A percentile compares a stretch with the other conserved stretches of the same genome.
Evolutionary conservation across 139 green algal species (phyloP).

Genomic region (Tetraselmis chui): DNA sequence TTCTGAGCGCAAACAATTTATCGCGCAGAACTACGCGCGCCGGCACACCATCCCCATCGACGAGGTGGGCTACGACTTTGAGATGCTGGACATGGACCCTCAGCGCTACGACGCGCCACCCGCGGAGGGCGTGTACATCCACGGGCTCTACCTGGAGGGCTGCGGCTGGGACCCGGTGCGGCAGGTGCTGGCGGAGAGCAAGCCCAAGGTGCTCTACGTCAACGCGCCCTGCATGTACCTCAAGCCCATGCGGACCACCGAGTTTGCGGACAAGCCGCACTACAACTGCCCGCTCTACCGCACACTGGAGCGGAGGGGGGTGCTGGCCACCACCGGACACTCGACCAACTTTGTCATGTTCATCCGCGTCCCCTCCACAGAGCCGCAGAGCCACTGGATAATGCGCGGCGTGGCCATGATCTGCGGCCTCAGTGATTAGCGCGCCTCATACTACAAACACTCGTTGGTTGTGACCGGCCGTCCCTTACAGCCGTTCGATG

Average conservation of each 20-base stretch:
- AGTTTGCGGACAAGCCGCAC: slow-evolving; percentile 39
- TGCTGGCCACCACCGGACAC: slow-evolving; percentile 72
- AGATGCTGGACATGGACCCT: slow-evolving; percentile 44
- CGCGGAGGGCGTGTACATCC: slow-evolving; percentile 61
- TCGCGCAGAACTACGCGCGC: slow-evolving; percentile 78
- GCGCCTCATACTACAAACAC: too few relatives aligned
- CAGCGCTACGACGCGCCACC: slow-evolving; percentile 28
- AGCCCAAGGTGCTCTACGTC: slow-evolving; percentile 67
- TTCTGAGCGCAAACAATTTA: too few relatives aligned
- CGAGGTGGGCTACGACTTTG: slow-evolving; percentile 78
- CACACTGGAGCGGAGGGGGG: slow-evolving; percentile 58
- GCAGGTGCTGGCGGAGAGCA: slow-evolving; percentile 51
- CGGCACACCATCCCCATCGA: slow-evolving; percentile 55
- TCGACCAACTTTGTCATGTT: slow-evolving; percentile 81
- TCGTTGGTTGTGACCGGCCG: too few relatives aligned
- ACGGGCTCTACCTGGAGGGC: slow-evolving; percentile 73
- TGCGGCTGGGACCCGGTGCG: slow-evolving; percentile 44
- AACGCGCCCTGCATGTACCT: slow-evolving; percentile 63
- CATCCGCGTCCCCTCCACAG: slow-evolving; percentile 49
- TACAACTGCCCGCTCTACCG: slow-evolving; percentile 78
- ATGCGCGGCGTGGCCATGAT: slow-evolving; percentile 65
- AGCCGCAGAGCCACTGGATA: slow-evolving; percentile 56
- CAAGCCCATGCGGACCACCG: slow-evolving; percentile 38
- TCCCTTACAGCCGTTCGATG: too few relatives aligned
- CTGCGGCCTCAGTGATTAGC: slow-evolving; percentile 12